Evolutionary conservation across 768 basidiomycete species (phyloP).

Genomic region (Lentinus brumalis): DNA sequence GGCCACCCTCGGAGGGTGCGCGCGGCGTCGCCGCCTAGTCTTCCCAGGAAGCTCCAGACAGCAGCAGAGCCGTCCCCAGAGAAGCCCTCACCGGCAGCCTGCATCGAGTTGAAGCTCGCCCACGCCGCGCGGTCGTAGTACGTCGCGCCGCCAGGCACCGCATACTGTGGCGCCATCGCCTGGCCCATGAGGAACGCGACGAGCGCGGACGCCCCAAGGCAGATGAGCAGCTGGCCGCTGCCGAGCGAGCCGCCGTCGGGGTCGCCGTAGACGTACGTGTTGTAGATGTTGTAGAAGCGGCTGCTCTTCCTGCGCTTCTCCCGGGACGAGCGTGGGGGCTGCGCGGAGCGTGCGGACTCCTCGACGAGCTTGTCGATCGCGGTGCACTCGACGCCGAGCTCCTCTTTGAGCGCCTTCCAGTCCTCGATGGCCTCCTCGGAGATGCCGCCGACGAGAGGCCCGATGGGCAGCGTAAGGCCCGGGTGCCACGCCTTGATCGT

Average conservation of each 20-base stretch:
- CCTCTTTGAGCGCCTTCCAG: conserved; percentile 78
- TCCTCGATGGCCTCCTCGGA: conserved; percentile 71
- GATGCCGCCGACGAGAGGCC: conserved; percentile 51
- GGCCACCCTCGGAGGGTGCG: conserved; percentile 79
- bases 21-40: conserved; percentile 75
- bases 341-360: conserved; percentile 36
- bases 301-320: conserved; percentile 36
- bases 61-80: conserved; percentile 53
- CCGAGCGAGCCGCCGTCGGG: conserved; percentile 37
- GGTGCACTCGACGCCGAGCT: conserved; percentile 74
- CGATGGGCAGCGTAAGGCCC: conserved; percentile 50
- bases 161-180: conserved; percentile 55
- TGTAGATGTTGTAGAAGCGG: conserved; percentile 86
- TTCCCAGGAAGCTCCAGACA: conserved; percentile 70
- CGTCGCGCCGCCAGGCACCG: conserved; percentile 65
- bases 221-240: conserved; percentile 52
- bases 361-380: conserved; percentile 76
- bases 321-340: conserved; percentile 31
- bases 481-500: conserved; percentile 72
- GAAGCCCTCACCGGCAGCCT: conserved; percentile 72
- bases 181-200: conserved; percentile 64
- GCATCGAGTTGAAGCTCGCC: conserved; percentile 76
- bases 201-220: conserved; percentile 63
- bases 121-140: conserved; percentile 80
- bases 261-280: conserved; percentile 61